phyloP scores from a whole-genome alignment of 2,329 filamentous ascomycete genomes.

The Fusarium robinianum region DNA sequence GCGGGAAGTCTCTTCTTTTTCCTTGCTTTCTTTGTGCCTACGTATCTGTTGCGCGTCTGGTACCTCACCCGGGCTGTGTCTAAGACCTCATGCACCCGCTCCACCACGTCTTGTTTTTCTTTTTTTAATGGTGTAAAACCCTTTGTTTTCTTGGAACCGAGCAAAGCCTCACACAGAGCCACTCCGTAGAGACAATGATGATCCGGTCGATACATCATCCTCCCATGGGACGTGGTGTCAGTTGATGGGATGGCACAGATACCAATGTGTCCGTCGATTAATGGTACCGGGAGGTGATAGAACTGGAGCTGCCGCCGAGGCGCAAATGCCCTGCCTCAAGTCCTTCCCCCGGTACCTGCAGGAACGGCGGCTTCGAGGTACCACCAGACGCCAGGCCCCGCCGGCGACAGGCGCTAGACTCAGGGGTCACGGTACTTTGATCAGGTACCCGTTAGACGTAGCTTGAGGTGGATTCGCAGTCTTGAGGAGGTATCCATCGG shows the following conservation, averaged over 20 bases:
- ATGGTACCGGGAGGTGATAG: slow-evolving; percentile 1
- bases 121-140: too few species aligned
- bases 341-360: slow-evolving; percentile 35
- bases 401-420: slow-evolving; percentile 26
- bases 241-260: not conserved
- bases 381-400: slow-evolving; percentile 17
- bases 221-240: not conserved
- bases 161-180: too few species aligned
- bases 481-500: slow-evolving; percentile 1
- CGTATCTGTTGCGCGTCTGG: too few species aligned
- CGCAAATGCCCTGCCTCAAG: slow-evolving; percentile 1
- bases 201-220: not conserved
- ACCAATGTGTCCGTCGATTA: too few species aligned
- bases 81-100: too few species aligned
- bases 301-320: too few species aligned
- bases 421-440: slow-evolving; percentile 26
- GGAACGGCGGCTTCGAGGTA: slow-evolving; percentile 37
- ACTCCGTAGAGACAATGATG: too few species aligned
- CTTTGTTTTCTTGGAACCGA: too few species aligned
- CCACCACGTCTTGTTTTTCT: too few species aligned
- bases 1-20: too few species aligned
- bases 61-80: too few species aligned
- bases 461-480: slow-evolving; percentile 8
- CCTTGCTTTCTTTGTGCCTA: too few species aligned
- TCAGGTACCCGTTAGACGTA: slow-evolving; percentile 21